phyloP scores from a whole-genome alignment of 192 early-diverging fungal genomes.

The Rhizophlyctis rosea region DNA sequence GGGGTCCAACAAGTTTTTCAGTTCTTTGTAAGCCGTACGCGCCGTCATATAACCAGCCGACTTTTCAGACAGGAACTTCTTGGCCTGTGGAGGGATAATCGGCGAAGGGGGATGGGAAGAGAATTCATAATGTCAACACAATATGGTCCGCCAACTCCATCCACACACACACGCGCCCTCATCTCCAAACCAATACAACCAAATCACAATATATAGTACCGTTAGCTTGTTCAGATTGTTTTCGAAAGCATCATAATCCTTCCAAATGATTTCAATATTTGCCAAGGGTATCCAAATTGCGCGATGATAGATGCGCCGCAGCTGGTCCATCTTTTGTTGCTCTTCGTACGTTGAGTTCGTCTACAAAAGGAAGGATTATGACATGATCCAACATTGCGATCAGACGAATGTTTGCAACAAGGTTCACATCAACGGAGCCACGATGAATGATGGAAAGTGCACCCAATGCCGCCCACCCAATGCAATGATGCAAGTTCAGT shows the following conservation, averaged over 20 bases:
- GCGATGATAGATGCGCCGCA: slow-evolving; percentile 79
- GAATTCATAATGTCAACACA: slow-evolving; percentile 3
- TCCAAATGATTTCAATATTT: slow-evolving; percentile 93
- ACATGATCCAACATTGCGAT: too few relatives aligned
- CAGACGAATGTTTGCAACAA: too few relatives aligned
- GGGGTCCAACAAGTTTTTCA: slow-evolving; percentile 71
- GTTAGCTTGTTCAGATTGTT: slow-evolving; percentile 79
- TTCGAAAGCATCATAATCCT: slow-evolving; percentile 91
- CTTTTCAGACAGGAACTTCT: slow-evolving; percentile 80
- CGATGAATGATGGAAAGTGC: background rate
- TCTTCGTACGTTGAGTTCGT: slow-evolving; percentile 77
- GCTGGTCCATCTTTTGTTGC: slow-evolving; percentile 80
- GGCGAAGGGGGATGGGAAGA: too few relatives aligned
- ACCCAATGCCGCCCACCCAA: background rate
- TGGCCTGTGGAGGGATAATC: slow-evolving; percentile 62
- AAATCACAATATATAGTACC: slow-evolving; percentile 35
- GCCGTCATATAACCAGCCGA: slow-evolving; percentile 94
- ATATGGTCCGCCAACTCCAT: too few relatives aligned
- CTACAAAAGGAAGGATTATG: slow-evolving; percentile 30
- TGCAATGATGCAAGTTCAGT: background rate
- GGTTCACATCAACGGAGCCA: background rate
- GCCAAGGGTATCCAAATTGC: slow-evolving; percentile 84
- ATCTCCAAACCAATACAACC: too few relatives aligned
- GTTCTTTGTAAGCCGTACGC: slow-evolving; percentile 77
- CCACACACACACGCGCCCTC: too few relatives aligned